Evolutionary conservation across 371 early-diverging fungal species (phyloP).

Genomic region (Rhizopus delemar): DNA sequence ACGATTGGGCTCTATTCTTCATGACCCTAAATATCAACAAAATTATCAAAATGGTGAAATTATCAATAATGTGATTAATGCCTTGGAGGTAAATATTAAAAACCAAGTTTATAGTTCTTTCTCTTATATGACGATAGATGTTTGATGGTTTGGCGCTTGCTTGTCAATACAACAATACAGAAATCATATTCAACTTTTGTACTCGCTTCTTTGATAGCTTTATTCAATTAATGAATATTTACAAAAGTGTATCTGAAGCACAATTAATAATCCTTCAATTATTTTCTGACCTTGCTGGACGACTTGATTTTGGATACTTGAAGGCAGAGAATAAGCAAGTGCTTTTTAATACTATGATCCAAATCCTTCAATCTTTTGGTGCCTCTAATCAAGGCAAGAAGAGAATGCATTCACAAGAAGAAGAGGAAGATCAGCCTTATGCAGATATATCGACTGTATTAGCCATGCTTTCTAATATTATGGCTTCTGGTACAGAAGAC

Average conservation of each 20-base stretch:
- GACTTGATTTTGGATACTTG: conserved; percentile 52
- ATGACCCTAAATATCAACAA: conserved; percentile 60
- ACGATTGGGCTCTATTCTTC: conserved; percentile 55
- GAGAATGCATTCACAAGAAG: conserved; percentile 52
- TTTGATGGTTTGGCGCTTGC: conserved; percentile 79
- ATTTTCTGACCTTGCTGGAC: conserved; percentile 55
- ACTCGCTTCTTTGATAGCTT: conserved; percentile 68
- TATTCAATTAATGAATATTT: conserved; percentile 65
- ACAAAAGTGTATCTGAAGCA: conserved; percentile 65
- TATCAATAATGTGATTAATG: conserved; percentile 62
- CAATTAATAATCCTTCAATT: conserved; percentile 64
- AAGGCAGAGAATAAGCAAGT: conserved; percentile 43
- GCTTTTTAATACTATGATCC: conserved; percentile 50
- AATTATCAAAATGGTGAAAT: conserved; percentile 60
- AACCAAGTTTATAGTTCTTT: not conserved
- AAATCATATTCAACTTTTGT: conserved; percentile 57
- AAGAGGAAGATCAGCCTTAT: conserved; percentile 68
- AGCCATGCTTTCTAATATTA: conserved; percentile 60
- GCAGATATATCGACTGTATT: conserved; percentile 68
- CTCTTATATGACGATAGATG: conserved; percentile 42
- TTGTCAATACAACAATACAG: conserved; percentile 64
- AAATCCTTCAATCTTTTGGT: conserved; percentile 55
- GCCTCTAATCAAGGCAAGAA: conserved; percentile 58
- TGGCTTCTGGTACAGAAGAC: conserved; percentile 63
- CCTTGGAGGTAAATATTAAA: conserved; percentile 58